Evolutionary conservation across 768 basidiomycete genomes (phyloP).

Genomic region (Trametes coccinea): DNA sequence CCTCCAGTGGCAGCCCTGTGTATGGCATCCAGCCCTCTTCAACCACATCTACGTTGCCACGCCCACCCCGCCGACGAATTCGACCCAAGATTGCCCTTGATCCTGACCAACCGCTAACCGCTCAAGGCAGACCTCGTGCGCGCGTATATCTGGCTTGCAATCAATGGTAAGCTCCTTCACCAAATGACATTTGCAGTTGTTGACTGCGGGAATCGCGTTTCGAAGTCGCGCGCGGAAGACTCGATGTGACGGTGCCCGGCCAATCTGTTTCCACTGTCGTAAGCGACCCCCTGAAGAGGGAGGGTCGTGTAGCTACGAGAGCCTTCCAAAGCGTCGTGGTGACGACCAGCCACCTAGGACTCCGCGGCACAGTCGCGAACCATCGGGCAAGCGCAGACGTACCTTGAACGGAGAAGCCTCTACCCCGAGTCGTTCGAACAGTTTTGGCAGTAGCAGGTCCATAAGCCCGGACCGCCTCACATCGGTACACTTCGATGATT

Average conservation of each 20-base stretch:
- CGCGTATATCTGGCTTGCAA: conserved; percentile 80
- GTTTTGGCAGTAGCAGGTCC: not conserved
- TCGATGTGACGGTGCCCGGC: conserved; percentile 3
- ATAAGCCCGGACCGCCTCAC: not conserved
- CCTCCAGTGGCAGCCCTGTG: too few relatives aligned
- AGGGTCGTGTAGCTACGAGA: conserved; percentile 4
- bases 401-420: not conserved
- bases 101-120: conserved; percentile 75
- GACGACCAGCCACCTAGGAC: not conserved
- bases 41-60: too few relatives aligned
- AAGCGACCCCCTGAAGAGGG: not conserved
- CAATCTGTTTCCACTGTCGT: conserved; percentile 6
- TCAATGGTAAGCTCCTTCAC: conserved; percentile 56
- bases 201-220: not conserved
- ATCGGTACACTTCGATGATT: not conserved
- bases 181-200: too few relatives aligned
- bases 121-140: conserved; percentile 70
- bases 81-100: conserved; percentile 63
- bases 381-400: not conserved
- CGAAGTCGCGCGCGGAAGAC: conserved; percentile 2
- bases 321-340: not conserved
- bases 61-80: not conserved
- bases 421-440: not conserved
- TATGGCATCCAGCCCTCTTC: too few relatives aligned
- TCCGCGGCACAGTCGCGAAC: not conserved